Percentiles rank a stretch among this genome's conserved stretches.
These are phyloP conservation scores for Gnaphalium uliginosum DNA, from an alignment of 129 eudicot genomes.

Conservation along the genomic window DNA sequence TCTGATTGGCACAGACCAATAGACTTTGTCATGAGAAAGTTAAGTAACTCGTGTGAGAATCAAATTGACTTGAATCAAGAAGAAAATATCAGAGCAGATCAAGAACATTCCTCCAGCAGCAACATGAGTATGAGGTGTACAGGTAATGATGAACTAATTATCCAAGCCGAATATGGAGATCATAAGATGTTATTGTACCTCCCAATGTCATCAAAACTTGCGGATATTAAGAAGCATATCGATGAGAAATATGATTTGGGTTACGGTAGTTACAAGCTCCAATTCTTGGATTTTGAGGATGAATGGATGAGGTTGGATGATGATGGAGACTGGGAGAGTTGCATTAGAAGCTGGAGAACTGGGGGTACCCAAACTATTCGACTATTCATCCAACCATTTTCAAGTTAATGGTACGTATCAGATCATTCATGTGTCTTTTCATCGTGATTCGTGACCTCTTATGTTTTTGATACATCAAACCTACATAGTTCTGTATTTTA, in stretches of 20 bases:
- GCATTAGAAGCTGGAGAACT: background rate
- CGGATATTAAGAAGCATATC: background rate
- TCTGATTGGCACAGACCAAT: background rate
- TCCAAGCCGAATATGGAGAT: background rate
- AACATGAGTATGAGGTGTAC: slow-evolving; percentile 3
- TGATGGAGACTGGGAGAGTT: background rate
- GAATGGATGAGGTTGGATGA: background rate
- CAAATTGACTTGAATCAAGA: background rate
- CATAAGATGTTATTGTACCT: background rate
- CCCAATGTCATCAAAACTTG: slow-evolving; percentile 7
- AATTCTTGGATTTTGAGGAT: slow-evolving; percentile 5
- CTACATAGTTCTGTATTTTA: background rate
- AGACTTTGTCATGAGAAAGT: background rate
- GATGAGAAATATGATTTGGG: background rate
- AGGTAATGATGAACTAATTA: background rate
- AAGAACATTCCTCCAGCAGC: background rate
- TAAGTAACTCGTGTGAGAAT: background rate
- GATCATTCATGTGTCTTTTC: background rate
- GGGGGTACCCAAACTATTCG: background rate
- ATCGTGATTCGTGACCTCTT: background rate
- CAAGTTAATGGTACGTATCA: background rate
- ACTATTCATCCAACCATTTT: background rate
- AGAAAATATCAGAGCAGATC: background rate
- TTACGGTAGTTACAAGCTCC: background rate
- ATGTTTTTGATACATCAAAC: too few species aligned